Evolutionary conservation across 2,329 filamentous ascomycete species (phyloP), one percentile per base, ranked within the genome.

Genomic region (Aspergillus sp.): DNA sequence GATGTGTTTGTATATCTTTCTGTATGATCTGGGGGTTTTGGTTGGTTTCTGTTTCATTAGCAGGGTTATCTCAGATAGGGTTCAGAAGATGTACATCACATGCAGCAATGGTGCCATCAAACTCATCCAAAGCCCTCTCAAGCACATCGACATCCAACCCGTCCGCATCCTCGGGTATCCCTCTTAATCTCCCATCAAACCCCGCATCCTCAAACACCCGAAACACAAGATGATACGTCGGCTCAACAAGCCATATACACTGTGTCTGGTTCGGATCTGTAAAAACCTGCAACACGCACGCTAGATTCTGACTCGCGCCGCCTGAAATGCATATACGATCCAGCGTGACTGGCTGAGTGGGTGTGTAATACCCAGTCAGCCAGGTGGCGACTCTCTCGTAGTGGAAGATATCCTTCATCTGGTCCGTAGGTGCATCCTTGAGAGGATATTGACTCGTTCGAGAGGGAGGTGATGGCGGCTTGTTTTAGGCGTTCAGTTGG

Each of bases 1-100:
- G 54, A 96, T 64, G 61, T 96, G 87, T 43, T 83, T 83, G 70
- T 95, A 97, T 43, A 88, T 78, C 59, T 95, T 95, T 33, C 82
- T 77, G 67, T 79, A 76, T 10, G 79, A 72, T 12, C 77, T 73
- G 0, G 72, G 63, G 2, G 73, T 71, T 60, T 88, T 90, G 55
- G 77, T 67, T 39, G 66, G 72, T 75, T 77, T 8, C 33, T 34
- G n/a, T n/a, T 19, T 4, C 19, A 19, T 19, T 19, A 19, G 19
- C 19, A 19, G 19, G 19, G 19, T 19, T 19, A 19, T 19, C 4
- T 19, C 19, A 19, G 19, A 19, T 19, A 19, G 19, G 19, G 19
- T 19, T 19, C 19, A 19, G 19, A 4, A 8, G 33, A 34, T 13
- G 5, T n/a, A 34, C 33, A 33, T 35, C 33, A 38, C 5, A 5